Evolutionary conservation across 1,284 basidiomycete genomes (phyloP).

Genomic region (Trichosporon sp.): DNA sequence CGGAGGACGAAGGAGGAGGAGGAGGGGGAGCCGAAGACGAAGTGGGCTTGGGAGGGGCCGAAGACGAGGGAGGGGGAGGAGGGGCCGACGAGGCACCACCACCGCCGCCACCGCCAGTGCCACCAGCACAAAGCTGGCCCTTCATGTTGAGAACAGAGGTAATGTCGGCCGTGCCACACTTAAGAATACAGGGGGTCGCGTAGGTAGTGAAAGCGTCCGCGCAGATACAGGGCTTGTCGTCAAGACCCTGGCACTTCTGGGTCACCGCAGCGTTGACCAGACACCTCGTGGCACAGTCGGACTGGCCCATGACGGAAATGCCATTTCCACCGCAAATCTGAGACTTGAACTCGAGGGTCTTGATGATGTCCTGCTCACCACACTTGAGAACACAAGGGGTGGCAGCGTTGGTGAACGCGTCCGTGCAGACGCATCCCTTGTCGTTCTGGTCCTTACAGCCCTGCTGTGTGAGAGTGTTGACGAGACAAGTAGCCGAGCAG

Average conservation of each 20-base stretch:
- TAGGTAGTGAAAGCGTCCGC: background rate
- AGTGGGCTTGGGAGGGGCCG: background rate
- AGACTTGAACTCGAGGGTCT: too few relatives aligned
- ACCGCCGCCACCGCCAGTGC: background rate
- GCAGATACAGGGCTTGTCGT: slow-evolving; percentile 6
- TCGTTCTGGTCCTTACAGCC: slow-evolving; percentile 4
- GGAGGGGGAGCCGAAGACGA: background rate
- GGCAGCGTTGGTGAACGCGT: background rate
- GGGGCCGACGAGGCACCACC: background rate
- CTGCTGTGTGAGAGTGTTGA: background rate
- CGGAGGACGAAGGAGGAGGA: background rate
- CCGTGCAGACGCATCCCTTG: slow-evolving; percentile 3
- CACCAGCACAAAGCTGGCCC: background rate
- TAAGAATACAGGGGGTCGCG: background rate
- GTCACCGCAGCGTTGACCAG: background rate
- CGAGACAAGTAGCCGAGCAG: too few relatives aligned
- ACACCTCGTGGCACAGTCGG: background rate
- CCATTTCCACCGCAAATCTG: too few relatives aligned
- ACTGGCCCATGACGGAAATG: too few relatives aligned
- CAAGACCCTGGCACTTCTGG: background rate
- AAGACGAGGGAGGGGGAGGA: background rate
- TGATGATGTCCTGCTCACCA: background rate
- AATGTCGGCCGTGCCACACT: background rate
- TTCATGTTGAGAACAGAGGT: background rate
- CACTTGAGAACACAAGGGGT: slow-evolving; percentile 1